phyloP scores from a whole-genome alignment of 345 rosid genomes.

The Rubroshorea leprosula region DNA sequence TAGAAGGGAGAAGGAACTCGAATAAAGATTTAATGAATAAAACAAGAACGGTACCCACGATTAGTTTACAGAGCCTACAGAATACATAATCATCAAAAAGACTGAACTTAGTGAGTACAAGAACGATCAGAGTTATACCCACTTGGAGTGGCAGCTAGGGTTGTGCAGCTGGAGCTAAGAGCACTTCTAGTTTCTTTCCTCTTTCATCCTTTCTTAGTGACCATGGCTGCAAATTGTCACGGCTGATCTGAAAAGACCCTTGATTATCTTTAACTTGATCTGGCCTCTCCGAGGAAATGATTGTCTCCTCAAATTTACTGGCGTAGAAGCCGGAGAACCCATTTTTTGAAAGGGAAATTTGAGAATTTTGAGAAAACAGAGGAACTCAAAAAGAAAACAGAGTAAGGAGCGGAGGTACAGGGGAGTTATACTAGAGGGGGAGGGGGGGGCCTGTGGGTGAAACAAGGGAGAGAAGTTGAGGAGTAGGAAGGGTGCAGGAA shows the following conservation, averaged over 20 bases:
- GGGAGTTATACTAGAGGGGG: too few relatives aligned
- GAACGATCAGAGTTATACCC: neutral
- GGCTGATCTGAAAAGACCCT: neutral
- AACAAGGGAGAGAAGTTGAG: too few relatives aligned
- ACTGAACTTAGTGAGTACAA: too few relatives aligned
- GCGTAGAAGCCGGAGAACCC: conserved; percentile 3
- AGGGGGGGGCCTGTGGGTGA: too few relatives aligned
- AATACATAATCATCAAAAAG: too few relatives aligned
- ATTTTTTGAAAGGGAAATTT: neutral
- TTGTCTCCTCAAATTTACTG: neutral
- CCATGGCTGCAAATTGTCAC: neutral
- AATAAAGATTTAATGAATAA: too few relatives aligned
- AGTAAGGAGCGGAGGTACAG: too few relatives aligned
- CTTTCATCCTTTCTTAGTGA: neutral
- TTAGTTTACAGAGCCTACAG: too few relatives aligned
- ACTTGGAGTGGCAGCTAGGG: neutral
- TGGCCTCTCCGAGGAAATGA: neutral
- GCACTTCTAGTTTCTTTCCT: neutral
- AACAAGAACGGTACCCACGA: too few relatives aligned
- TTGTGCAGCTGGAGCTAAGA: neutral
- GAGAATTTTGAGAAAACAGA: neutral
- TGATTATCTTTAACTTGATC: conserved; percentile 1
- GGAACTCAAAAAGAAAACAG: too few relatives aligned
- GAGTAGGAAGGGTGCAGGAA: too few relatives aligned
- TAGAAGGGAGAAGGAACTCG: too few relatives aligned